Evolutionary conservation across 2,329 filamentous ascomycete genomes (phyloP).

Genomic region (Curvularia spicifera): DNA sequence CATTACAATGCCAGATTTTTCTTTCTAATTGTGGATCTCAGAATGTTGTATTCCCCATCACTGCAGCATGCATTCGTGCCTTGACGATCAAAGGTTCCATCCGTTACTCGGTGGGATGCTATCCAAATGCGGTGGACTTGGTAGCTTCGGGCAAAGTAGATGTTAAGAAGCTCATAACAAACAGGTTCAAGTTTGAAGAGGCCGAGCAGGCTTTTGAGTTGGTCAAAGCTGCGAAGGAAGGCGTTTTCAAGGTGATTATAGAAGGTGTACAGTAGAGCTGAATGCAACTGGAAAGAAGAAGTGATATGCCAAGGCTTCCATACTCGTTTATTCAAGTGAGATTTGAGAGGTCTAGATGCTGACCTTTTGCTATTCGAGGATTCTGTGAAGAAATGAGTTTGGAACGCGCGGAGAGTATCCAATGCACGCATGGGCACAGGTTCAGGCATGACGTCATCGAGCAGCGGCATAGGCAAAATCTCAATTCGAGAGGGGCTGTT

Average conservation of each 20-base stretch:
- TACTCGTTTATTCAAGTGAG: not conserved
- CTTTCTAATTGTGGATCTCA: slow-evolving; percentile 30
- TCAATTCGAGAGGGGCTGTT: not conserved
- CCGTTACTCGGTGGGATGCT: slow-evolving; percentile 59
- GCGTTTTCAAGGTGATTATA: slow-evolving; percentile 56
- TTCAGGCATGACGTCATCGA: not conserved
- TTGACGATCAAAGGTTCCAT: slow-evolving; percentile 60
- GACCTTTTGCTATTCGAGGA: not conserved
- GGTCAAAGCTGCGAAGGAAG: slow-evolving; percentile 48
- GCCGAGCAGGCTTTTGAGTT: slow-evolving; percentile 58
- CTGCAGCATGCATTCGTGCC: slow-evolving; percentile 55
- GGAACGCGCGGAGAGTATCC: not conserved
- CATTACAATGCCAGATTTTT: not conserved
- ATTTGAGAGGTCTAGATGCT: not conserved
- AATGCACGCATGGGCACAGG: not conserved
- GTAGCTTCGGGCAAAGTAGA: slow-evolving; percentile 58
- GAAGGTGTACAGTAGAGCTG: slow-evolving; percentile 55
- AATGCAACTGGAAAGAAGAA: not conserved
- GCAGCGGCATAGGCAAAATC: not conserved
- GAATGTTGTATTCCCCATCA: slow-evolving; percentile 1
- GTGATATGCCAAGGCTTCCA: not conserved
- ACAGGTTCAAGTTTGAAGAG: slow-evolving; percentile 54
- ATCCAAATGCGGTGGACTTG: slow-evolving; percentile 58
- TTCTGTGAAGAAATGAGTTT: not conserved
- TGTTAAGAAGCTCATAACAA: slow-evolving; percentile 50